Conservation (phyloP, 495 filamentous ascomycete genomes). For the Rostrohypoxylon terebratum region DNA sequence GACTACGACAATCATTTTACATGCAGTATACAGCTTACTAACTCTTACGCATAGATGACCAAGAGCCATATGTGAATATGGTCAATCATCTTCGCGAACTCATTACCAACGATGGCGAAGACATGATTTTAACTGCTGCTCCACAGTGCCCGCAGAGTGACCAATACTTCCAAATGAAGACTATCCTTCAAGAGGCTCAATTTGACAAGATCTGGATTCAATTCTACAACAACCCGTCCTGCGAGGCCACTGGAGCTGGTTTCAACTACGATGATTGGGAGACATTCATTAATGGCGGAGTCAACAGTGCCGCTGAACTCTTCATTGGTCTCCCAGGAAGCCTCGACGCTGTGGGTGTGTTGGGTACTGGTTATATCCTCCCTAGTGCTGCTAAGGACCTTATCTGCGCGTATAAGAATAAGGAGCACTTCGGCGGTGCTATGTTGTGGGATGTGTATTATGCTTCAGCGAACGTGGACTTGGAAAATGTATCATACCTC, state of each 20-base stretch:
- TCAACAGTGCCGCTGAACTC: conserved; percentile 70
- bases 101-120: conserved; percentile 52
- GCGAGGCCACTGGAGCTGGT: conserved; percentile 59
- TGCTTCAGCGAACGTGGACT: conserved; percentile 42
- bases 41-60: conserved; percentile 24
- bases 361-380: conserved; percentile 51
- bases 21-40: conserved; percentile 4
- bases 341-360: conserved; percentile 41
- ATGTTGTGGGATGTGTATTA: conserved; percentile 57
- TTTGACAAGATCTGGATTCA: conserved; percentile 77
- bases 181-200: conserved; percentile 62
- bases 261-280: conserved; percentile 77
- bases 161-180: conserved; percentile 63
- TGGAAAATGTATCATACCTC: conserved; percentile 47
- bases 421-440: conserved; percentile 54
- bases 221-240: conserved; percentile 78
- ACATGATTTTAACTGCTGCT: conserved; percentile 70
- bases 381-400: conserved; percentile 36
- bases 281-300: conserved; percentile 61
- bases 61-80: conserved; percentile 55
- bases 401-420: conserved; percentile 51
- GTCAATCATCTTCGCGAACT: conserved; percentile 65
- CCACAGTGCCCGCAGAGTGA: conserved; percentile 72
- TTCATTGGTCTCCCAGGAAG: conserved; percentile 73
- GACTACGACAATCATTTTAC: background rate